Conservation (phyloP, 2,329 filamentous ascomycete genomes). For the Microdochium nivale region DNA sequence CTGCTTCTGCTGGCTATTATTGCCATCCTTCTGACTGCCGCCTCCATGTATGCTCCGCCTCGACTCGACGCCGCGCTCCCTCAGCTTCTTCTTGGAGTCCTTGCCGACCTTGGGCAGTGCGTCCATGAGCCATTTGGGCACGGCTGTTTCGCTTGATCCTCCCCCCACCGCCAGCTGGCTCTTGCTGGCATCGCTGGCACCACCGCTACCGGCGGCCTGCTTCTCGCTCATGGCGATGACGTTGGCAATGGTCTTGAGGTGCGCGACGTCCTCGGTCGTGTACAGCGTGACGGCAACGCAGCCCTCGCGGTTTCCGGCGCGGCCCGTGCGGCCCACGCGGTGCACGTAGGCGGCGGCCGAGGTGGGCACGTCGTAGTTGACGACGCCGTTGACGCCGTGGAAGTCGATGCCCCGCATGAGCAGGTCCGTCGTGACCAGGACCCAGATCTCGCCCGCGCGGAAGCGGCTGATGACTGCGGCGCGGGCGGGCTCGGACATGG, state of each 20-base stretch:
- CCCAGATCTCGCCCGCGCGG: conserved; percentile 87
- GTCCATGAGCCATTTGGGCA: conserved; percentile 83
- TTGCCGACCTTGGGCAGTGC: conserved; percentile 78
- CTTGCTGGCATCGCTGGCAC: conserved; percentile 37
- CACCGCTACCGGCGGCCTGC: conserved; percentile 46
- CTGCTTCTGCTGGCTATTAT: conserved; percentile 38
- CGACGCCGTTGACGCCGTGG: conserved; percentile 86
- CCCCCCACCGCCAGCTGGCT: neutral
- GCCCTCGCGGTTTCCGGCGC: conserved; percentile 70
- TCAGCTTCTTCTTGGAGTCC: conserved; percentile 74
- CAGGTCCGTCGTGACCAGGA: conserved; percentile 92
- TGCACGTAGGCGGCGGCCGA: conserved; percentile 87
- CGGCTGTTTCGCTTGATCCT: conserved; percentile 22
- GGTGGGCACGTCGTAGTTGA: conserved; percentile 96
- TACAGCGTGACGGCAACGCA: conserved; percentile 91
- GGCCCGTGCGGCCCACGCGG: conserved; percentile 81
- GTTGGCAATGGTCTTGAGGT: conserved; percentile 84
- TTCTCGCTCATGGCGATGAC: conserved; percentile 80
- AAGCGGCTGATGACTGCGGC: conserved; percentile 82
- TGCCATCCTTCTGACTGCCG: neutral
- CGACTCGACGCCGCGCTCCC: conserved; percentile 69
- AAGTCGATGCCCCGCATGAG: conserved; percentile 91
- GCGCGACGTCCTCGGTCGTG: conserved; percentile 88
- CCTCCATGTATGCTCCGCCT: conserved; percentile 18
- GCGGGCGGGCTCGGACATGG: conserved; percentile 67